Evolutionary conservation across 164 flowering plant genomes (phyloP).

Genomic region (Liriodendron chinense): DNA sequence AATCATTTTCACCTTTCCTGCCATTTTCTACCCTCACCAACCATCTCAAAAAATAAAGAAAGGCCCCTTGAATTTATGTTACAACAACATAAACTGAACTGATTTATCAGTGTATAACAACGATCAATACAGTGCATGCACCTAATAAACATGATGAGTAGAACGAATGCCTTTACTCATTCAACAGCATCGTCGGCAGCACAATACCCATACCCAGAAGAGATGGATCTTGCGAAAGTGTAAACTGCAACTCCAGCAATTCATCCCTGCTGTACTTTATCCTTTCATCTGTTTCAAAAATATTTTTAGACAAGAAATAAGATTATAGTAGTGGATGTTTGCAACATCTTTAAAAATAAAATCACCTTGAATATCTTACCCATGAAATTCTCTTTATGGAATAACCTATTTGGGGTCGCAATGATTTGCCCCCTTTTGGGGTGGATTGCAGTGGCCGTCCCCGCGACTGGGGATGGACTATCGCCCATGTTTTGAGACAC

Average conservation of each 20-base stretch:
- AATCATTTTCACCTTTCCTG: no score
- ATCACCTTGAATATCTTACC: slow-evolving; percentile 22
- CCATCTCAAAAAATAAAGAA: background rate
- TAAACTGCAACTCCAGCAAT: slow-evolving; percentile 51
- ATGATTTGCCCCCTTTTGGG: slow-evolving; percentile 22
- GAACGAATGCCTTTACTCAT: background rate
- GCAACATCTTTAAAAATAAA: background rate
- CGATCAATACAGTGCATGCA: background rate
- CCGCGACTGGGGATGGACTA: slow-evolving; percentile 25
- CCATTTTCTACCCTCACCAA: no score
- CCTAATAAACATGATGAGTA: background rate
- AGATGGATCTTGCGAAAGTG: slow-evolving; percentile 21
- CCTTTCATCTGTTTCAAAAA: slow-evolving; percentile 67
- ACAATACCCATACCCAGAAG: slow-evolving; percentile 9
- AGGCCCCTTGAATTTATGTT: no score
- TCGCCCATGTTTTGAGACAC: slow-evolving; percentile 14
- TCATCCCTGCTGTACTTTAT: slow-evolving; percentile 72
- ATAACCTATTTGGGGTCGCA: slow-evolving; percentile 14
- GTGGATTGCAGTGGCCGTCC: slow-evolving; percentile 19
- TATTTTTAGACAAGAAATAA: background rate
- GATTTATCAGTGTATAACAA: background rate
- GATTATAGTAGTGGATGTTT: background rate
- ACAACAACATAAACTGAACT: no score
- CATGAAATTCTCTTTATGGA: slow-evolving; percentile 24
- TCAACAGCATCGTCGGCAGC: background rate